These are phyloP conservation scores for Phanerochaete carnosa DNA, from an alignment of 768 basidiomycete species.

Conservation along the genomic window DNA sequence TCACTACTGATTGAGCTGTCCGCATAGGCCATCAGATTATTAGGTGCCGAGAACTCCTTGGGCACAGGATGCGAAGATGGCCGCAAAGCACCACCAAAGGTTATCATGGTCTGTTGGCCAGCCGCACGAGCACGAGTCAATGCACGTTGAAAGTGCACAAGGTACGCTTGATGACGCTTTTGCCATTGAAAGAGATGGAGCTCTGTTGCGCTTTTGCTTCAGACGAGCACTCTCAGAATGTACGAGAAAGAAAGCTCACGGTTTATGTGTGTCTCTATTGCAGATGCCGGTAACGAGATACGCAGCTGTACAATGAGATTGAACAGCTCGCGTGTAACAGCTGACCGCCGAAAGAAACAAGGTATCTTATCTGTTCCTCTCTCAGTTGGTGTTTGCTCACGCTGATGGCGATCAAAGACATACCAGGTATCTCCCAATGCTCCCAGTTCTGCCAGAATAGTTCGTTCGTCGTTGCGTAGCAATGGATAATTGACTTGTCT, in stretches of 20 bases:
- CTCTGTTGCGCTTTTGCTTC: conserved; percentile 7
- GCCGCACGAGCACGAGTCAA: neutral
- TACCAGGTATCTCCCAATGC: conserved; percentile 22
- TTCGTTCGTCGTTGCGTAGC: conserved; percentile 16
- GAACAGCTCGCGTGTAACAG: conserved; percentile 21
- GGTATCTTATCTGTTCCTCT: conserved; percentile 15
- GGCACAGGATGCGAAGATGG: too few relatives aligned
- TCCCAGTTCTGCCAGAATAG: conserved; percentile 20
- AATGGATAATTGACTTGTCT: neutral
- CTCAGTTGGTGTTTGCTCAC: neutral
- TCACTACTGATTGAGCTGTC: conserved; percentile 15
- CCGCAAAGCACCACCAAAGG: too few relatives aligned
- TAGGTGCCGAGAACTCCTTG: too few relatives aligned
- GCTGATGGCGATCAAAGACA: neutral
- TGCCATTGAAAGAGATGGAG: conserved; percentile 24
- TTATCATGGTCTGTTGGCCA: too few relatives aligned
- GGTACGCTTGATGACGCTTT: conserved; percentile 12
- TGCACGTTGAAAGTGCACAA: neutral
- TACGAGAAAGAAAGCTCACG: too few relatives aligned
- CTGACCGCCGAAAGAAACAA: conserved; percentile 19
- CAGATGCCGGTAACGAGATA: conserved; percentile 15
- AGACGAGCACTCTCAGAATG: too few relatives aligned
- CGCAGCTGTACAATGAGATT: conserved; percentile 24
- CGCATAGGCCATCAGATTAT: neutral
- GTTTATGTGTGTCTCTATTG: conserved; percentile 2